phyloP scores from a whole-genome alignment of 2,329 filamentous ascomycete genomes.

The Fusarium redolens region DNA sequence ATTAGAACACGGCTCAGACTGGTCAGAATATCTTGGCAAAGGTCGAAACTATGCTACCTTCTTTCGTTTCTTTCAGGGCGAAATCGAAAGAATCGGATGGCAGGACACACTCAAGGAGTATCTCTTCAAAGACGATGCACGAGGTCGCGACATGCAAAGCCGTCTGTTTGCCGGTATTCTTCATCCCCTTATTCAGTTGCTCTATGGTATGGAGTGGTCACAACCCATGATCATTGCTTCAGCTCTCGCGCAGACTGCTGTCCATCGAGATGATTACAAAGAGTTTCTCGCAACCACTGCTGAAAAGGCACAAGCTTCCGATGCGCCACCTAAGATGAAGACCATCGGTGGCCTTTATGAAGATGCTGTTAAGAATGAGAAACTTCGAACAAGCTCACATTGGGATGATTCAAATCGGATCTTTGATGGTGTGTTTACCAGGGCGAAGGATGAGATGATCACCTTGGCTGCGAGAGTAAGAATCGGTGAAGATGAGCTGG shows the following conservation, averaged over 20 bases:
- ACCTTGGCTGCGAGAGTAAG: conserved; percentile 68
- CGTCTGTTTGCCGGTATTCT: conserved; percentile 72
- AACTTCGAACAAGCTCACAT: conserved; percentile 63
- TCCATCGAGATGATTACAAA: conserved; percentile 70
- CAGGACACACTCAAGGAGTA: conserved; percentile 72
- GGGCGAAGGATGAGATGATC: conserved; percentile 73
- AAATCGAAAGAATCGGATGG: conserved; percentile 74
- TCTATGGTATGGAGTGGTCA: conserved; percentile 84
- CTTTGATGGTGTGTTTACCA: conserved; percentile 73
- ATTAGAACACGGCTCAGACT: conserved; percentile 63
- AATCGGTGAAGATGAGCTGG: conserved; percentile 67
- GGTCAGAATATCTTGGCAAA: conserved; percentile 71
- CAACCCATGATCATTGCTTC: conserved; percentile 86
- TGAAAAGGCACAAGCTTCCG: conserved; percentile 24
- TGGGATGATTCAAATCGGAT: conserved; percentile 71
- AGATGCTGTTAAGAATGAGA: conserved; percentile 64
- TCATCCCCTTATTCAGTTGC: conserved; percentile 81
- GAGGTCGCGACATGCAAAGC: conserved; percentile 74
- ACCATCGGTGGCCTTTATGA: conserved; percentile 67
- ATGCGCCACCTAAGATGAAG: conserved; percentile 24
- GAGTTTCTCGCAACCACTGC: conserved; percentile 67
- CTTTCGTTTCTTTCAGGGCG: conserved; percentile 78
- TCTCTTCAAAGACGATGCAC: conserved; percentile 73
- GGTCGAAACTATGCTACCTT: conserved; percentile 76
- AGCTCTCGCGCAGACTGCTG: conserved; percentile 79